These are phyloP conservation scores for Leishmania tropica DNA, from an alignment of 208 protist genomes.

Conservation along the genomic window DNA sequence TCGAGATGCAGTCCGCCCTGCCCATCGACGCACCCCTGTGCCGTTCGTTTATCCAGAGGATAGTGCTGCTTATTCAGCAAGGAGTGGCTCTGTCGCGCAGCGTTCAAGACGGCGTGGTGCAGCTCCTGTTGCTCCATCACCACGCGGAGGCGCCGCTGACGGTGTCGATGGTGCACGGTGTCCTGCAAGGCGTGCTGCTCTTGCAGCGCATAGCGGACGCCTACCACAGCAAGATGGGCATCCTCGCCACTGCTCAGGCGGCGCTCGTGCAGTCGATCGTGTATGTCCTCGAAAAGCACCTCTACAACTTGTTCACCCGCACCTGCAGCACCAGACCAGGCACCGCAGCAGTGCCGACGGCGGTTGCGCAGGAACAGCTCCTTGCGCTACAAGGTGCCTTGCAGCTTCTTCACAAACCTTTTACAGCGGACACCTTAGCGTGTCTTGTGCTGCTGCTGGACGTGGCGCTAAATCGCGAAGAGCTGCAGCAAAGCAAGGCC, in stretches of 20 bases:
- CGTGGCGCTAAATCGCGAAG: slow-evolving; percentile 56
- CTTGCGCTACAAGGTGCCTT: slow-evolving; percentile 63
- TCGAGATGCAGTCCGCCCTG: slow-evolving; percentile 53
- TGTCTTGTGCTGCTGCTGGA: slow-evolving; percentile 67
- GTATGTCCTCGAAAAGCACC: slow-evolving; percentile 69
- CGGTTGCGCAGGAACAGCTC: slow-evolving; percentile 49
- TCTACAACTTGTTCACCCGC: slow-evolving; percentile 52
- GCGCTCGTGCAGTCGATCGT: slow-evolving; percentile 74
- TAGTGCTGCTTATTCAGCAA: slow-evolving; percentile 61
- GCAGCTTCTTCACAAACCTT: slow-evolving; percentile 62
- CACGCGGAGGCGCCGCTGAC: slow-evolving; percentile 55
- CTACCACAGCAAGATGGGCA: slow-evolving; percentile 75
- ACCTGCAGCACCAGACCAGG: slow-evolving; percentile 12
- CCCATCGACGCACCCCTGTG: slow-evolving; percentile 34
- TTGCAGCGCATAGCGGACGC: slow-evolving; percentile 88
- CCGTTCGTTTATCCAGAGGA: slow-evolving; percentile 41
- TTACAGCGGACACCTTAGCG: slow-evolving; percentile 58
- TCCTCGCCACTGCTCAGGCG: slow-evolving; percentile 77
- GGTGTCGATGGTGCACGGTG: slow-evolving; percentile 50
- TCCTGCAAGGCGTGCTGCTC: slow-evolving; percentile 83
- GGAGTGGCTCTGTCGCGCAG: slow-evolving; percentile 65
- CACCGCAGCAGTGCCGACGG: background rate
- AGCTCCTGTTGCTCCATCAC: slow-evolving; percentile 82
- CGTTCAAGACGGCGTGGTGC: slow-evolving; percentile 59
- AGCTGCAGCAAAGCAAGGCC: slow-evolving; percentile 4